Evolutionary conservation across 164 flowering plant species (phyloP), one percentile per base, ranked within the genome.

Genomic region (Vitis amurensis): DNA sequence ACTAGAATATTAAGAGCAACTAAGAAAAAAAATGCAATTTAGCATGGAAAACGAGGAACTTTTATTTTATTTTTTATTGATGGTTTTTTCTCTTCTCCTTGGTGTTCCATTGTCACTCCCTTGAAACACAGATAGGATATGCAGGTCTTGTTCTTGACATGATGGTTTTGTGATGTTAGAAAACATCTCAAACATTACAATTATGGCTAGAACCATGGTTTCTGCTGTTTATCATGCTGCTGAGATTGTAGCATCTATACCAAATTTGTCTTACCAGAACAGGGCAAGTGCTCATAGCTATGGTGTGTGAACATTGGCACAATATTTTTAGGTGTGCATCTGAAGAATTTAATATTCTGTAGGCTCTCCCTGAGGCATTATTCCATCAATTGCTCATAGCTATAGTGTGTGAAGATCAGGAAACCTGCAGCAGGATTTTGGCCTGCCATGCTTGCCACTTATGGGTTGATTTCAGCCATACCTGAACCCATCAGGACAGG

Each of bases 151-250:
- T 73, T 12, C 72, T 69, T 51, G 72, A 74, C 30, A 58, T 68
- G 29, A 74, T 74, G 77, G 77, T 23, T 23, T 73, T 69, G 77
- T 69, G 16, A 74, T 74, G 77, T 47, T 74, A 31, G 77, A 69
- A 50, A 69, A 65, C 61, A 64, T 74, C 63, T 61, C 77, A 64
- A 74, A 52, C 16, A 74, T 74, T 59, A 37, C 73, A 3, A 62
- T 74, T 14, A 74, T 74, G 70, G 48, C 70, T 16, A 69, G 65
- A 23, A 23, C 27, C 27, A 23, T 23, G 27, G 27, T 23, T 23
- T 23, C 77, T 58, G 69, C 77, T 49, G 73, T 74, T 52, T 74
- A 69, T 31, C 73, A 70, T 23, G 59, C 77, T 31, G 77, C 70
- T 59, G 73, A 74, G 48, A 74, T 74, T 52, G 68, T 69, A 55